Evolutionary conservation across 805 yeast species (phyloP).

Genomic region (Debaryomyces tyrocola): DNA sequence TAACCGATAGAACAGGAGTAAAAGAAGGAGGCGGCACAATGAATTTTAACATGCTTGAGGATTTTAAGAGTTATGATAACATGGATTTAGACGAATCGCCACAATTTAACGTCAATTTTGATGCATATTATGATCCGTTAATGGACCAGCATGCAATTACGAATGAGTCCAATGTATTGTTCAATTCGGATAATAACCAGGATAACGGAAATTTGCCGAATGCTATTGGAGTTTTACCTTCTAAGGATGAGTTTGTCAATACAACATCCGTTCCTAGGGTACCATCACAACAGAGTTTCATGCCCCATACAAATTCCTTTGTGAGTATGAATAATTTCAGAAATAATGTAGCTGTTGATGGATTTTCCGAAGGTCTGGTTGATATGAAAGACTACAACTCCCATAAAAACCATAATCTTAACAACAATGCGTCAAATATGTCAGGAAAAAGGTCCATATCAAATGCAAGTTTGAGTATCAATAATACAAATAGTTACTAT

Average conservation of each 20-base stretch:
- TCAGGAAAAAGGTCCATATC: background rate
- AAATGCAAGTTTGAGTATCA: conserved; percentile 2
- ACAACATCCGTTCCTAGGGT: conserved; percentile 5
- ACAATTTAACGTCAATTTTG: conserved; percentile 37
- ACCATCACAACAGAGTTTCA: conserved; percentile 7
- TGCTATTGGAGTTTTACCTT: no score
- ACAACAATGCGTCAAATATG: no score
- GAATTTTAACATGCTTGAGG: conserved; percentile 27
- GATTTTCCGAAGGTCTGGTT: no score
- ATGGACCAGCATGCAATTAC: background rate
- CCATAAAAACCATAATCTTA: no score
- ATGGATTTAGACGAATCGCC: conserved; percentile 42
- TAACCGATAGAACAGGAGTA: background rate
- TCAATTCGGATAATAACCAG: background rate
- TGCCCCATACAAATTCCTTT: conserved; percentile 1
- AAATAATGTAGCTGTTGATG: conserved; percentile 2
- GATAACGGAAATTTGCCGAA: no score
- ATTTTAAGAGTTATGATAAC: conserved; percentile 20
- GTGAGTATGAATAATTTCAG: conserved; percentile 1
- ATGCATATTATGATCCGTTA: conserved; percentile 13
- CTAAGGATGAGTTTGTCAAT: no score
- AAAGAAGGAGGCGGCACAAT: background rate
- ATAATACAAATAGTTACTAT: background rate
- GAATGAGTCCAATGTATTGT: background rate
- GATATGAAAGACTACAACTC: background rate